Percentiles rank a stretch among this genome's conserved stretches.
Evolutionary conservation across 768 basidiomycete genomes (phyloP).

Genomic region (Boletus vermiculosoides): DNA sequence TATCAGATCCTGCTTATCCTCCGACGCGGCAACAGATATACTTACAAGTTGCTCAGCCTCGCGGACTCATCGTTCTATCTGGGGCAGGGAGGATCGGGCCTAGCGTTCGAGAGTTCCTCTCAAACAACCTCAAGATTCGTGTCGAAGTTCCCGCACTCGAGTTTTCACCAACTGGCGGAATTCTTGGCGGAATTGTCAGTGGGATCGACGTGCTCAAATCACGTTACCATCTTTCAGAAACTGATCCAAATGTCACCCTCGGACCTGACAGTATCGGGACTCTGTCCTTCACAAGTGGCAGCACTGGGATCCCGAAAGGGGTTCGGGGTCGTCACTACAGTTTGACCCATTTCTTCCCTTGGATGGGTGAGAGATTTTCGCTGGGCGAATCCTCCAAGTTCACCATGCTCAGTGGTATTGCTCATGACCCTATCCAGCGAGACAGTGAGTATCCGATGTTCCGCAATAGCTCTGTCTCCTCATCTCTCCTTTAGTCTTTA

Average conservation of each 20-base stretch:
- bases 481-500: constrained; percentile 70
- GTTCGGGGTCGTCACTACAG: constrained; percentile 94
- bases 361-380: constrained; percentile 92
- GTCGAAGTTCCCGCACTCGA: constrained; percentile 90
- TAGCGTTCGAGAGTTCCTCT: constrained; percentile 80
- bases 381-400: constrained; percentile 76
- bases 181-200: constrained; percentile 59
- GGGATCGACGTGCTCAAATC: constrained; percentile 63
- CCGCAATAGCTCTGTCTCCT: neutral
- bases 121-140: constrained; percentile 75
- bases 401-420: constrained; percentile 98
- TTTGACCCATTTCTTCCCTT: constrained; percentile 98
- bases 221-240: constrained; percentile 50
- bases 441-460: constrained; percentile 71
- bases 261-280: constrained; percentile 98
- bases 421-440: constrained; percentile 97
- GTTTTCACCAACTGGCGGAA: constrained; percentile 58
- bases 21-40: constrained; percentile 90
- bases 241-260: constrained; percentile 77
- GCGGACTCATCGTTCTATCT: constrained; percentile 86
- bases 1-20: constrained; percentile 92
- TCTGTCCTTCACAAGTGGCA: constrained; percentile 94
- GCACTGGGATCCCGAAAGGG: constrained; percentile 98
- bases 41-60: constrained; percentile 87
- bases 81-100: constrained; percentile 83